phyloP scores from a whole-genome alignment of 345 rosid species.

The Euclidium syriacum region DNA sequence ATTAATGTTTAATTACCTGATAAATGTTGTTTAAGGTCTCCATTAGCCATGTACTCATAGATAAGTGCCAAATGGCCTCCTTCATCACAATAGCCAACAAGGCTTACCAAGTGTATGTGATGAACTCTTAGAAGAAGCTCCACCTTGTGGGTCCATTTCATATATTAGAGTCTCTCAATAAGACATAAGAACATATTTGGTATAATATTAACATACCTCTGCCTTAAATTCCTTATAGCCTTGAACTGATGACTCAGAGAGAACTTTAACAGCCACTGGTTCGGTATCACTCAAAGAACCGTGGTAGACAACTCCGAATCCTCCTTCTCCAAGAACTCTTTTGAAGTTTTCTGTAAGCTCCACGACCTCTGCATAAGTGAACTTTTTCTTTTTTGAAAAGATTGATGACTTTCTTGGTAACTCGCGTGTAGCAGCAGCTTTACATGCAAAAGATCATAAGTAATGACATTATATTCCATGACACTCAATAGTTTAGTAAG shows the following conservation, averaged over 20 bases:
- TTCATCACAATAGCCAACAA: conserved; percentile 39
- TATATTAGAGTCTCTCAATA: background rate
- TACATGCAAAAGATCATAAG: background rate
- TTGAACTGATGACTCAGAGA: conserved; percentile 36
- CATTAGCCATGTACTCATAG: conserved; percentile 40
- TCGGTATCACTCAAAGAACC: conserved; percentile 30
- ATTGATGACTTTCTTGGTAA: conserved; percentile 14
- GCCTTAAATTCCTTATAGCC: conserved; percentile 39
- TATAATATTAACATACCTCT: conserved; percentile 20
- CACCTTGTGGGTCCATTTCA: conserved; percentile 15
- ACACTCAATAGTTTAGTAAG: background rate
- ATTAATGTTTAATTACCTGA: conserved; percentile 9
- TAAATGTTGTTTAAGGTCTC: conserved; percentile 27
- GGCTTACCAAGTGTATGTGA: conserved; percentile 35
- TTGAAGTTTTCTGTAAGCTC: conserved; percentile 34
- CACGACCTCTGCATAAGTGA: conserved; percentile 27
- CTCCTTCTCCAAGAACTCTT: conserved; percentile 38
- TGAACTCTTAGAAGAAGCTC: conserved; percentile 39
- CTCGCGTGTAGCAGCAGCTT: background rate
- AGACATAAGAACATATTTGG: background rate
- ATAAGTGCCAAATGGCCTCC: conserved; percentile 33
- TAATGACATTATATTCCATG: background rate
- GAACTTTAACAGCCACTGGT: conserved; percentile 40
- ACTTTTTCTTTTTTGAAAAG: conserved; percentile 24
- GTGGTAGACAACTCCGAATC: conserved; percentile 35